A percentile compares a stretch with the other conserved stretches of the same genome.
phyloP scores from a whole-genome alignment of 345 rosid genomes.

The Salix caprea region DNA sequence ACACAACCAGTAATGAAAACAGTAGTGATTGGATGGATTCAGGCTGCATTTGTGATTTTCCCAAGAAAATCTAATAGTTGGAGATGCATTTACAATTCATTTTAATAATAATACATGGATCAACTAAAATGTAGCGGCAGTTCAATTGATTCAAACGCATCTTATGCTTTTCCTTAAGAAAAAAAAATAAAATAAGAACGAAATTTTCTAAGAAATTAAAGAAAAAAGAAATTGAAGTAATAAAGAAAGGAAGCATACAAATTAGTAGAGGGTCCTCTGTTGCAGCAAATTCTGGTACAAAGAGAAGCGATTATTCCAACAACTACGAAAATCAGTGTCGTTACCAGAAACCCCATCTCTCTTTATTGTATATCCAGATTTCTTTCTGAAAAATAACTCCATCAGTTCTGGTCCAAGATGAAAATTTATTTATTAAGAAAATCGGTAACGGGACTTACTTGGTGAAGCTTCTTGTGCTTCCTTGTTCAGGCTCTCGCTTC shows the following conservation, averaged over 20 bases:
- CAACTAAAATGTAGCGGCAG: no score
- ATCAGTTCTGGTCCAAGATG: background rate
- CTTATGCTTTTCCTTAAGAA: no score
- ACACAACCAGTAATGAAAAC: no score
- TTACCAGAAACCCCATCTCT: conserved; percentile 79
- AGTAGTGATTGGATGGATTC: no score
- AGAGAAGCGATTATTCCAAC: conserved; percentile 72
- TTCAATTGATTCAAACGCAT: no score
- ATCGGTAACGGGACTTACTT: background rate
- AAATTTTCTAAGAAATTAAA: no score
- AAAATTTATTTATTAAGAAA: background rate
- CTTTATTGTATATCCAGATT: conserved; percentile 8
- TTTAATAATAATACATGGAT: background rate
- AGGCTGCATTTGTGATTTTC: no score
- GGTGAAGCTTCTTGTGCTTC: background rate
- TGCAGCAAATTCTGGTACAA: conserved; percentile 88
- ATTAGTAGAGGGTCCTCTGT: conserved; percentile 82
- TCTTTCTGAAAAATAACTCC: background rate
- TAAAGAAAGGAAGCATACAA: conserved; percentile 45
- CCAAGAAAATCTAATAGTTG: no score
- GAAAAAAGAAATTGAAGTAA: background rate
- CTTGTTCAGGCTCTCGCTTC: background rate
- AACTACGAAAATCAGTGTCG: conserved; percentile 73
- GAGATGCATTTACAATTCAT: background rate
- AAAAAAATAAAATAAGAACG: no score